Evolutionary conservation across 441 rosid genomes (phyloP).

Genomic region (Pelargonium cotyledonis): DNA sequence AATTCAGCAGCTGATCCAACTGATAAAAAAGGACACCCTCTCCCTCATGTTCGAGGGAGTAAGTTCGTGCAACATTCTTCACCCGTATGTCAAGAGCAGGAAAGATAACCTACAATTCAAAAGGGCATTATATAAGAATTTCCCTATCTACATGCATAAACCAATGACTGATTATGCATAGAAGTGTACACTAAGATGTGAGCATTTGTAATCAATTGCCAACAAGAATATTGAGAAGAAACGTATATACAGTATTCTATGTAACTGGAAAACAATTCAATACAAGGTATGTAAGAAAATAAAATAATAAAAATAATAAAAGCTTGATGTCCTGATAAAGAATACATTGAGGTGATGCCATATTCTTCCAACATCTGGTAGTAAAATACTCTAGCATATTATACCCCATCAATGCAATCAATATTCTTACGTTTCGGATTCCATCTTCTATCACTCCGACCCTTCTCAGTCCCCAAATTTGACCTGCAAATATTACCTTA

Average conservation of each 20-base stretch:
- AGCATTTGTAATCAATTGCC: neutral
- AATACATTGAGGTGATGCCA: neutral
- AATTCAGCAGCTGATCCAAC: conserved; percentile 61
- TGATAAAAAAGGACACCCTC: conserved; percentile 75
- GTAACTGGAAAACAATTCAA: neutral
- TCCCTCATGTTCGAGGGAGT: conserved; percentile 87
- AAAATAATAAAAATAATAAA: no score
- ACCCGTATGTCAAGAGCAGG: conserved; percentile 86
- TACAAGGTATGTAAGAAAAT: no score
- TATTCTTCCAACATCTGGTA: neutral
- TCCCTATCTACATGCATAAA: neutral
- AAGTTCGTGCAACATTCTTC: conserved; percentile 88
- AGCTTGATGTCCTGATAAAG: neutral
- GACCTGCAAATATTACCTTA: neutral
- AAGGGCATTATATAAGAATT: neutral
- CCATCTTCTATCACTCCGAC: neutral
- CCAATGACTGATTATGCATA: neutral
- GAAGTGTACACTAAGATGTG: neutral
- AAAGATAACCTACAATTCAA: conserved; percentile 64
- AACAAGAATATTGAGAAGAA: neutral
- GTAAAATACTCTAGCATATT: no score
- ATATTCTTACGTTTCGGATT: no score
- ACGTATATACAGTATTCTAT: neutral
- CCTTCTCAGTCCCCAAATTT: neutral
- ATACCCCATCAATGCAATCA: no score